A percentile compares a stretch with the other conserved stretches of the same genome.
phyloP scores from a whole-genome alignment of 257 asterid species.

The Nicotiana sylvestris region DNA sequence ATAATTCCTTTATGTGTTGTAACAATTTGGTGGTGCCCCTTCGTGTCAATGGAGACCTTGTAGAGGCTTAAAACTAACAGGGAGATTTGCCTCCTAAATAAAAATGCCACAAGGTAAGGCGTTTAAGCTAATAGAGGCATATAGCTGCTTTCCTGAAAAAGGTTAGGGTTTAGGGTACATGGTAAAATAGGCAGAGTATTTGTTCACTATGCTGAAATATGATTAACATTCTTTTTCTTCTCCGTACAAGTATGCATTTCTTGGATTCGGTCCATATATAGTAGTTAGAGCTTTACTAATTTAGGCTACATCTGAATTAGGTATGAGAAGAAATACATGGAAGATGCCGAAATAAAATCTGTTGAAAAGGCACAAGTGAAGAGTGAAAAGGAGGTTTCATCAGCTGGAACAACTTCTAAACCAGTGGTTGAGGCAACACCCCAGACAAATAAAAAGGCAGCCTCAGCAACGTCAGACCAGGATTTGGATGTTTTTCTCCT shows the following conservation, averaged over 20 bases:
- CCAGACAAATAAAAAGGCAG: constrained; percentile 38
- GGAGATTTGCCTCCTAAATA: background rate
- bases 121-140: background rate
- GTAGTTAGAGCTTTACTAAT: background rate
- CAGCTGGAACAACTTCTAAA: constrained; percentile 45
- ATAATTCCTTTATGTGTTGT: background rate
- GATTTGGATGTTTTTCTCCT: constrained; percentile 96
- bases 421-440: constrained; percentile 32
- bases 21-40: background rate
- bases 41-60: background rate
- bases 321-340: constrained; percentile 68
- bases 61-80: background rate
- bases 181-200: background rate
- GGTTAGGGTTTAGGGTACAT: background rate
- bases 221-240: background rate
- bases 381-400: constrained; percentile 42
- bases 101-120: background rate
- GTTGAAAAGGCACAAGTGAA: constrained; percentile 45
- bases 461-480: constrained; percentile 63
- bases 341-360: constrained; percentile 47
- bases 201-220: background rate
- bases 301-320: constrained; percentile 27
- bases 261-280: background rate
- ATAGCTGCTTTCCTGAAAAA: background rate
- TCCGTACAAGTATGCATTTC: background rate